Base-by-base conservation (phyloP, 2,329 filamentous ascomycete genomes). In the Zymoseptoria crescenta region DNA sequence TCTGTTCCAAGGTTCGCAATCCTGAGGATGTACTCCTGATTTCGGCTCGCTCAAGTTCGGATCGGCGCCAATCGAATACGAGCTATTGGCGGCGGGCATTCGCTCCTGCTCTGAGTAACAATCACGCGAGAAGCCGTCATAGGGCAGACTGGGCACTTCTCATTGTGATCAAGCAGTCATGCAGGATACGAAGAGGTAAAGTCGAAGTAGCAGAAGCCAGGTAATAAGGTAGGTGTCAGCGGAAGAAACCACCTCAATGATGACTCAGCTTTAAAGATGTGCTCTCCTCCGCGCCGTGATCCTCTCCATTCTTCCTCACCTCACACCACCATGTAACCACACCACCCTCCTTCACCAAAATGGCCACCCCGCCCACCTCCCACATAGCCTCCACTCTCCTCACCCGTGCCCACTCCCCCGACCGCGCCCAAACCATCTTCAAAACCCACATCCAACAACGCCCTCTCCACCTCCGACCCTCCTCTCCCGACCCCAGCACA, bases 361-460 rank as follows among this genome's bases (percentile, higher is more conserved):
- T 72, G 69, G 67, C 67, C 51, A 54, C 56, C 13, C 64, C 67
- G 64, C 64, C 66, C 27, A 59, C 64, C 55, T 64, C 68, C 58
- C 65, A 73, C 56, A 64, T 69, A 8, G 70, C 71, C 0, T 80
- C 85, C 64, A 76, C 80, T 7, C 84, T 96, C 55, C 86, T 97
- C 56, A 75, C 81, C 5, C 86, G 89, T 68, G 91, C 90, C 8
- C 91, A 96, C 75, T 87, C 89, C 1, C 87, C 90, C 27, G 81
- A 87, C 64, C 86, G 83, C 59, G 84, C 86, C 57, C 77, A 79
- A 35, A 81, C 85, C 56, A 89, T 96, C 74, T 93, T 88, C 79
- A 80, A 81, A 62, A 89, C 96, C 64, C 91, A 91, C 74, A 84
- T 96, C 72, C 85, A 90, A 68, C 86, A 90, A 70, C 90, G 91